These are phyloP conservation scores for Boletus tomentosulus DNA, from an alignment of 768 basidiomycete species.

Conservation along the genomic window DNA sequence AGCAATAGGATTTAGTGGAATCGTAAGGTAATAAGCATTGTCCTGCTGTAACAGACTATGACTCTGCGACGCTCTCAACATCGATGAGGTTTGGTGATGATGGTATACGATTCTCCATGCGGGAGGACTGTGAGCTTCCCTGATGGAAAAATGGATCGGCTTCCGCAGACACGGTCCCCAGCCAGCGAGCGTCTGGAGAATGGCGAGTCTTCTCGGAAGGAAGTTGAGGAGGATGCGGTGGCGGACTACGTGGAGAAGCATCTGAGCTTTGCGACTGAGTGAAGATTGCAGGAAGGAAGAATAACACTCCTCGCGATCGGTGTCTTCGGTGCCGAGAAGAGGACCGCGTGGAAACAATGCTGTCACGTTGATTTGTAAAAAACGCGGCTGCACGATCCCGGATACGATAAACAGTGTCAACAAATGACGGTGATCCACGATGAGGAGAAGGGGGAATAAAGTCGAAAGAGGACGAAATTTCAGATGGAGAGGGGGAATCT, in stretches of 20 bases:
- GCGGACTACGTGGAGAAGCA: constrained; percentile 29
- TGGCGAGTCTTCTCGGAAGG: constrained; percentile 47
- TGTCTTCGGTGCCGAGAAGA: constrained; percentile 46
- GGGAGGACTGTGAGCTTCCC: constrained; percentile 29
- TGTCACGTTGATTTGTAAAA: constrained; percentile 38
- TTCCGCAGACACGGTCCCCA: constrained; percentile 23
- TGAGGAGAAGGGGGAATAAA: constrained; percentile 37
- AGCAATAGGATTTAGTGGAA: constrained; percentile 30
- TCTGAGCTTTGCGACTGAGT: constrained; percentile 40
- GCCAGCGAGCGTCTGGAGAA: constrained; percentile 34
- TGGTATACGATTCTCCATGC: constrained; percentile 25
- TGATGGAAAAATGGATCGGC: constrained; percentile 20
- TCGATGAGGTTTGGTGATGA: constrained; percentile 30
- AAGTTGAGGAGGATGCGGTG: constrained; percentile 24
- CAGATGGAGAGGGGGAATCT: constrained; percentile 53
- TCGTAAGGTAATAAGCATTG: constrained; percentile 22
- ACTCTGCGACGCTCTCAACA: constrained; percentile 19
- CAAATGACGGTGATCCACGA: constrained; percentile 38
- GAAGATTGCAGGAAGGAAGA: constrained; percentile 81
- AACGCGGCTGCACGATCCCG: constrained; percentile 50
- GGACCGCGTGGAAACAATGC: constrained; percentile 40
- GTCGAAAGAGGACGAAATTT: constrained; percentile 42
- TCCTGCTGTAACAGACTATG: constrained; percentile 15
- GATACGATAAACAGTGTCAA: constrained; percentile 52
- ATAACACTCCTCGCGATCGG: constrained; percentile 60